These are phyloP conservation scores for Pseudopithomyces maydicus DNA, from an alignment of 2,329 filamentous ascomycete genomes.

Conservation along the genomic window DNA sequence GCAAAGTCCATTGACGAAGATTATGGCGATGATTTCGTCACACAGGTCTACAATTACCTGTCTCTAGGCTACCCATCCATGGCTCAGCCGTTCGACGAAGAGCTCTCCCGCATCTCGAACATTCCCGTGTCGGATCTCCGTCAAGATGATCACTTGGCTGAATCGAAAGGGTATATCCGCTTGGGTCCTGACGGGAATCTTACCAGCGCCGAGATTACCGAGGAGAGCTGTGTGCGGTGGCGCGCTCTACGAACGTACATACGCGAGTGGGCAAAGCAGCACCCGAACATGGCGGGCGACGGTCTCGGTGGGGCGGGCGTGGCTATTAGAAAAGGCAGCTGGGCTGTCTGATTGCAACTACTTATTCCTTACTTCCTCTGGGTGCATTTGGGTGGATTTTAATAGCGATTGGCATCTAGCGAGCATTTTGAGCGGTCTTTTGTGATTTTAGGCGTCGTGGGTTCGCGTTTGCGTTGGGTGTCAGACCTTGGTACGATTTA, in stretches of 20 bases:
- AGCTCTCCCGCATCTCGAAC: conserved; percentile 79
- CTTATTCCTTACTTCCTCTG: not conserved
- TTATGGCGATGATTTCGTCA: conserved; percentile 84
- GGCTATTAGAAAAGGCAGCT: conserved; percentile 54
- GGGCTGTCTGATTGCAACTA: conserved; percentile 39
- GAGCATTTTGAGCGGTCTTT: conserved; percentile 1
- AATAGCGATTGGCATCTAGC: not conserved
- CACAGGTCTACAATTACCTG: conserved; percentile 96
- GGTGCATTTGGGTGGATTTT: not conserved
- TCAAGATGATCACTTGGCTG: conserved; percentile 68
- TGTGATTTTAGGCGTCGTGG: not conserved
- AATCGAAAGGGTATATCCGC: conserved; percentile 74
- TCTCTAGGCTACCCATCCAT: conserved; percentile 89
- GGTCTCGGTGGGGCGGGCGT: conserved; percentile 44
- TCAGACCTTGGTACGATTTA: not conserved
- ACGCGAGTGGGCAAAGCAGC: conserved; percentile 85
- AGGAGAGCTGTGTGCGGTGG: conserved; percentile 73
- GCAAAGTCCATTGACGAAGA: conserved; percentile 63
- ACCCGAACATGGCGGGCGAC: conserved; percentile 66
- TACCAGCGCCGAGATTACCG: conserved; percentile 56
- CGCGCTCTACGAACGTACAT: conserved; percentile 83
- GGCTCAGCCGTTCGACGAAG: conserved; percentile 80
- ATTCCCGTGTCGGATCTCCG: conserved; percentile 72
- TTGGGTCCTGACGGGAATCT: conserved; percentile 53
- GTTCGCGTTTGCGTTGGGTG: not conserved